Conservation (phyloP, 345 rosid species). For the Cardiospermum halicacabum region DNA sequence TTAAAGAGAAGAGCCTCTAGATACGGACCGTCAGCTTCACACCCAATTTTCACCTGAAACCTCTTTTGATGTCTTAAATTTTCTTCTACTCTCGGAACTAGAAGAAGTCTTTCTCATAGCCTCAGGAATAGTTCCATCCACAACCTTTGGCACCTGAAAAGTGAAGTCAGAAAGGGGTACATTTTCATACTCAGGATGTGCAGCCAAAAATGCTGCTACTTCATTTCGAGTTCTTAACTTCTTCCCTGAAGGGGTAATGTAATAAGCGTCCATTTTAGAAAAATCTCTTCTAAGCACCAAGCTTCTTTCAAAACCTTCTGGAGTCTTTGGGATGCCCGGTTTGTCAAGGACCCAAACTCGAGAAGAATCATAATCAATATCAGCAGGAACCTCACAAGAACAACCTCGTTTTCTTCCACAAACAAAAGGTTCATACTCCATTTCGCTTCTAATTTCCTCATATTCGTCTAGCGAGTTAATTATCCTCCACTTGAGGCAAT, state of each 20-base stretch:
- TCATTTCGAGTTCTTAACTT: slow-evolving; percentile 65
- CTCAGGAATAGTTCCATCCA: slow-evolving; percentile 76
- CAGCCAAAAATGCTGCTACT: slow-evolving; percentile 47
- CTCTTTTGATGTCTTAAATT: slow-evolving; percentile 14
- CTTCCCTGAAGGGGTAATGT: slow-evolving; percentile 68
- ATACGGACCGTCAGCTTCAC: not conserved
- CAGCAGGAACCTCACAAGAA: slow-evolving; percentile 68
- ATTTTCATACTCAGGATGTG: slow-evolving; percentile 47
- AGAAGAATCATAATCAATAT: slow-evolving; percentile 54
- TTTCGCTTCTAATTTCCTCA: slow-evolving; percentile 70
- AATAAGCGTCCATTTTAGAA: slow-evolving; percentile 86
- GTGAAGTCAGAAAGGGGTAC: slow-evolving; percentile 49
- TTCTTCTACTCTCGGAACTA: slow-evolving; percentile 22
- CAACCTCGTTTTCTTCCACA: slow-evolving; percentile 45
- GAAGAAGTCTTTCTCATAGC: slow-evolving; percentile 29
- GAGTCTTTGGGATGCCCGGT: slow-evolving; percentile 84
- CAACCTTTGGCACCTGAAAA: slow-evolving; percentile 66
- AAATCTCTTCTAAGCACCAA: slow-evolving; percentile 64
- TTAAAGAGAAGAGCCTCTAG: not conserved
- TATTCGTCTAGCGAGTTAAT: slow-evolving; percentile 54
- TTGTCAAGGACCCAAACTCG: slow-evolving; percentile 82
- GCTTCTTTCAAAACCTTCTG: slow-evolving; percentile 72
- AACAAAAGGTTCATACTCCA: slow-evolving; percentile 37
- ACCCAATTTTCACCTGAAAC: slow-evolving; percentile 6
- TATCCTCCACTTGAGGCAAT: slow-evolving; percentile 77